Evolutionary conservation across 768 basidiomycete genomes (phyloP).

Genomic region (Nidularia sp.): DNA sequence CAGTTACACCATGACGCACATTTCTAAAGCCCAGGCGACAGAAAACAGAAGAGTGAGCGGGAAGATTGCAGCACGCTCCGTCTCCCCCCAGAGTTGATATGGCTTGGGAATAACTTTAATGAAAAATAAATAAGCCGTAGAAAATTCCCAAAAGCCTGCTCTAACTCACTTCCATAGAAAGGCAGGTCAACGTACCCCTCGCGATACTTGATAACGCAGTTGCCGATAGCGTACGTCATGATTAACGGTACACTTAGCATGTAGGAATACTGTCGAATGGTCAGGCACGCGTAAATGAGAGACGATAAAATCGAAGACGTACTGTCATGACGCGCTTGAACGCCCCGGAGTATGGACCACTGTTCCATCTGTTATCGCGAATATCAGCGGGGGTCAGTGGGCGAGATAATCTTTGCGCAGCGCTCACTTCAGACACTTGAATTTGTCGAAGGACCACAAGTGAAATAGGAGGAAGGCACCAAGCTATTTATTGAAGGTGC

Average conservation of each 20-base stretch:
- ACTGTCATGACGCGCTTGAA: conserved; percentile 89
- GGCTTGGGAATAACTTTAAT: conserved; percentile 63
- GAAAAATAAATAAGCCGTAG: background rate
- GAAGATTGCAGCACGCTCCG: conserved; percentile 46
- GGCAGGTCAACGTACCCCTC: conserved; percentile 56
- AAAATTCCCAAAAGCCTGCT: background rate
- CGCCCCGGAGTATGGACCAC: conserved; percentile 60
- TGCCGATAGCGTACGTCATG: conserved; percentile 55
- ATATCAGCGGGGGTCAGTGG: background rate
- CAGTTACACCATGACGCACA: conserved; percentile 31
- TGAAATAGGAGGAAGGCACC: conserved; percentile 65
- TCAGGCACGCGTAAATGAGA: background rate
- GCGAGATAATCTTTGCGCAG: background rate
- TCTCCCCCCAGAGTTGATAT: conserved; percentile 47
- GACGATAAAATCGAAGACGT: conserved; percentile 11
- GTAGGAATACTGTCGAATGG: conserved; percentile 61
- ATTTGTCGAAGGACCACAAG: conserved; percentile 77
- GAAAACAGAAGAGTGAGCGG: conserved; percentile 65
- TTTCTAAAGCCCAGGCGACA: conserved; percentile 69
- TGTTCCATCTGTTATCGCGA: conserved; percentile 55
- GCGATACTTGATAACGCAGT: conserved; percentile 67
- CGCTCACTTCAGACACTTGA: conserved; percentile 64
- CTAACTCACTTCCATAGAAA: conserved; percentile 42
- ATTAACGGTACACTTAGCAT: conserved; percentile 59
- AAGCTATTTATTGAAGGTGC: conserved; percentile 31